Base-by-base conservation (phyloP, 805 yeast genomes). In the Hanseniaspora pseudoguilliermondii region DNA sequence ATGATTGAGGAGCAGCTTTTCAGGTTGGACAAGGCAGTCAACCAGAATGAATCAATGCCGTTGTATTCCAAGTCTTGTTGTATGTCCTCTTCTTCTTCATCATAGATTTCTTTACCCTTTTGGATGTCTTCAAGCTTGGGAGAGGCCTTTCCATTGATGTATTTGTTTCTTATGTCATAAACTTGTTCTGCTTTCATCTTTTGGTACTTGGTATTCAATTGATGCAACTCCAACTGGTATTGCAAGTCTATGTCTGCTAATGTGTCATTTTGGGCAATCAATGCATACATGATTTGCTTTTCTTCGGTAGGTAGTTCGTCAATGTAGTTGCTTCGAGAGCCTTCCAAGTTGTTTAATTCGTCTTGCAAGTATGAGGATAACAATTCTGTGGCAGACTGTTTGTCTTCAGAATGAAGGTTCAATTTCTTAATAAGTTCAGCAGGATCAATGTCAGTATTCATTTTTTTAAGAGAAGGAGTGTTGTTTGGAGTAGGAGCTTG, bases 401-500 rank as follows among this genome's bases (percentile, higher is more conserved):
- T 48, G 16, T 29, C 49, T 25, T 21, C 15, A 2, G 51, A 34
- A 18, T 52, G 47, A 27, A 52, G 35, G 32, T 52, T 44, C 20
- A 52, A 38, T 11, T 43, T 52, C 36, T 52, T 52, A 21, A 52
- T 21, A 18, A 52, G 29, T 43, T 47, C 51, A 32, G 51, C 43
- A 34, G 51, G 52, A 41, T 61, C 83, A 60, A 80, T 85, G 67
- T 89, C 96, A 60, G 75, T 77, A 65, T 86, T 86, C 46, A 96
- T 87, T 53, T 75, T 70, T 29, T 87, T 81, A 51, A 82, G 73
- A 55, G 97, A 86, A 16, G 98, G 98, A 1, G 98, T 93, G 76
- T 93, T 93, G 68, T 93, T 98, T 5, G 98, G 98, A 0, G 98
- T 93, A 47, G 98, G 98, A 7, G 98, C 97, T 64, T 82, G 81